phyloP scores from a whole-genome alignment of 2,329 filamentous ascomycete genomes.

The Amylocarpus encephaloides region DNA sequence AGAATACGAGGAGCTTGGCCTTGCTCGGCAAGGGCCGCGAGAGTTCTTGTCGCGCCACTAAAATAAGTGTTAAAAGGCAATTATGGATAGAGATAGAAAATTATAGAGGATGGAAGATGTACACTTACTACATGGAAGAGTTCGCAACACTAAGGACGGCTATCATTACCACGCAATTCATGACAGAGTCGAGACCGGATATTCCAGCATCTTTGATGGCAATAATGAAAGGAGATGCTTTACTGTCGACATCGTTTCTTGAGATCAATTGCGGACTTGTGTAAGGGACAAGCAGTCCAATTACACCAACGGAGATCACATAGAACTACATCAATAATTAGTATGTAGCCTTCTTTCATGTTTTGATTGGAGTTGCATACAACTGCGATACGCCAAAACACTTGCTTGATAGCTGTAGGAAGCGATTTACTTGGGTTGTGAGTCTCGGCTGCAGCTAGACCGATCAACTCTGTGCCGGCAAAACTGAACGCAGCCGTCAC shows the following conservation, averaged over 20 bases:
- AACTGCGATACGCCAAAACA: constrained; percentile 91
- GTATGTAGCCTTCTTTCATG: constrained; percentile 14
- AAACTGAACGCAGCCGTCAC: constrained; percentile 73
- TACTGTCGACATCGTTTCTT: constrained; percentile 54
- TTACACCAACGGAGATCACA: constrained; percentile 70
- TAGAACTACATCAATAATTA: constrained; percentile 64
- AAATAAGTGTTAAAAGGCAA: not conserved
- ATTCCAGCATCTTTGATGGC: constrained; percentile 83
- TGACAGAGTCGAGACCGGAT: constrained; percentile 71
- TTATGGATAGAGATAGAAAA: not conserved
- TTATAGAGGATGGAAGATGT: not conserved
- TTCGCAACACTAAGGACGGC: constrained; percentile 89
- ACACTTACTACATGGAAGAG: constrained; percentile 66
- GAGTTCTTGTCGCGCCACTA: constrained; percentile 72
- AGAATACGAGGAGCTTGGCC: constrained; percentile 72
- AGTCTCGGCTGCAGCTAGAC: constrained; percentile 71
- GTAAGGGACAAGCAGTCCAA: constrained; percentile 78
- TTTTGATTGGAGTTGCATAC: constrained; percentile 32
- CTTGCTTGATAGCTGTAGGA: constrained; percentile 83
- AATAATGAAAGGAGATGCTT: constrained; percentile 88
- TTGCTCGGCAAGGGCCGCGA: constrained; percentile 85
- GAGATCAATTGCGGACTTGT: constrained; percentile 56
- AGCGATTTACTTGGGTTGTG: constrained; percentile 75
- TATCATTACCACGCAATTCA: constrained; percentile 90
- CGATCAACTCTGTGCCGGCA: constrained; percentile 70